phyloP scores from a whole-genome alignment of 1,139 yeast species.

The Geotrichum candidum region DNA sequence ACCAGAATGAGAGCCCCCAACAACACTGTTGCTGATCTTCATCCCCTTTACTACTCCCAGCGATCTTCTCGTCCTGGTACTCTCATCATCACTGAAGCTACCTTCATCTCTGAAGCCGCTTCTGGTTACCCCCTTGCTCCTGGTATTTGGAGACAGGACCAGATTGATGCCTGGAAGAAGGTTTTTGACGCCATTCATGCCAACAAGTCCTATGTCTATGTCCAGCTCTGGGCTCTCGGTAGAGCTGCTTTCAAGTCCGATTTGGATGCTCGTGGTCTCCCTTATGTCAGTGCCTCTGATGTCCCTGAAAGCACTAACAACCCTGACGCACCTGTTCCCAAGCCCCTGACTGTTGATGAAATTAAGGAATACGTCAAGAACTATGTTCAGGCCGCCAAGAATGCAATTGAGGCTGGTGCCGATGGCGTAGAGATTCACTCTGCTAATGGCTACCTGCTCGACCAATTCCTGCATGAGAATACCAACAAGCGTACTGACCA shows the following conservation, averaged over 20 bases:
- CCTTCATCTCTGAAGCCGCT: conserved; percentile 35
- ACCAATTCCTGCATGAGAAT: conserved; percentile 49
- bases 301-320: conserved; percentile 14
- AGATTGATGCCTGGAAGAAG: conserved; percentile 47
- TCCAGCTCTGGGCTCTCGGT: conserved; percentile 60
- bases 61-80: conserved; percentile 50
- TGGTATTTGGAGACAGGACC: conserved; percentile 48
- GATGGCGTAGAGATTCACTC: conserved; percentile 64
- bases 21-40: conserved; percentile 43
- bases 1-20: conserved; percentile 41
- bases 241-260: conserved; percentile 44
- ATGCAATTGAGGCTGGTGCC: conserved; percentile 54
- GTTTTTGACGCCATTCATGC: conserved; percentile 48
- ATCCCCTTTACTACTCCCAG: conserved; percentile 46
- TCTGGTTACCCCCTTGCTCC: conserved; percentile 44
- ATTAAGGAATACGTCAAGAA: conserved; percentile 38
- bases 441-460: conserved; percentile 64
- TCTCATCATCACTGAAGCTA: conserved; percentile 41
- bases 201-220: conserved; percentile 45
- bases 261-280: conserved; percentile 34
- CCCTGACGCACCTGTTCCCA: conserved; percentile 25
- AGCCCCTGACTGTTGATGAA: conserved; percentile 42
- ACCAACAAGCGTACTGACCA: conserved; percentile 58
- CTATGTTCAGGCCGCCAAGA: conserved; percentile 43
- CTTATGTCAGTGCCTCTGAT: conserved; percentile 19